phyloP scores from a whole-genome alignment of 345 rosid genomes.

The Acer negundo region DNA sequence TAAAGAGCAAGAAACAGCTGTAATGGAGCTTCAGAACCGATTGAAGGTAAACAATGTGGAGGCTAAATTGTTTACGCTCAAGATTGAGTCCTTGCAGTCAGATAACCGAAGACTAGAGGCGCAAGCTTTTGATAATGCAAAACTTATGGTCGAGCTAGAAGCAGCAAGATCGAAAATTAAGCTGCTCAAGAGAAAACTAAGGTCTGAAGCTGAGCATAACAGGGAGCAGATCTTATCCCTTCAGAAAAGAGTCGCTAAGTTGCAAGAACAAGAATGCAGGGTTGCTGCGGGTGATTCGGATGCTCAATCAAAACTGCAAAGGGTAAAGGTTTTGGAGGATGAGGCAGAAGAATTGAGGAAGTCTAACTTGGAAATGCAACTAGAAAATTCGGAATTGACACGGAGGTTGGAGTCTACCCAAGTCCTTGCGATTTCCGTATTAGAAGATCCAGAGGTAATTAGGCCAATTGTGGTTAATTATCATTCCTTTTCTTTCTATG shows the following conservation, averaged over 20 bases:
- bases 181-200: slow-evolving; percentile 67
- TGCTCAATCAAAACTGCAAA: slow-evolving; percentile 41
- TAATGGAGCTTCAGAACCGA: slow-evolving; percentile 78
- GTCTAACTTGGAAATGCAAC: slow-evolving; percentile 51
- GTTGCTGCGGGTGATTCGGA: slow-evolving; percentile 35
- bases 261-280: slow-evolving; percentile 63
- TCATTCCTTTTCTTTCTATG: background rate
- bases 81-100: slow-evolving; percentile 70
- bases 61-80: slow-evolving; percentile 61
- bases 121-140: slow-evolving; percentile 56
- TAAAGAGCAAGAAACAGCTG: slow-evolving; percentile 75
- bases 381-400: slow-evolving; percentile 48
- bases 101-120: slow-evolving; percentile 68
- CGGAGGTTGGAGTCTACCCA: slow-evolving; percentile 46
- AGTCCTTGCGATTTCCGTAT: slow-evolving; percentile 43
- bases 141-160: slow-evolving; percentile 55
- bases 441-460: slow-evolving; percentile 66
- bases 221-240: slow-evolving; percentile 65
- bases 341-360: slow-evolving; percentile 71
- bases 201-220: slow-evolving; percentile 69
- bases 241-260: slow-evolving; percentile 53
- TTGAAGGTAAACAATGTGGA: slow-evolving; percentile 74
- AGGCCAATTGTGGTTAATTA: background rate
- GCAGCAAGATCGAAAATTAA: slow-evolving; percentile 55
- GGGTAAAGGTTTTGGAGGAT: slow-evolving; percentile 56